phyloP scores from a whole-genome alignment of 768 basidiomycete genomes.

The Leccinum uliginosum region DNA sequence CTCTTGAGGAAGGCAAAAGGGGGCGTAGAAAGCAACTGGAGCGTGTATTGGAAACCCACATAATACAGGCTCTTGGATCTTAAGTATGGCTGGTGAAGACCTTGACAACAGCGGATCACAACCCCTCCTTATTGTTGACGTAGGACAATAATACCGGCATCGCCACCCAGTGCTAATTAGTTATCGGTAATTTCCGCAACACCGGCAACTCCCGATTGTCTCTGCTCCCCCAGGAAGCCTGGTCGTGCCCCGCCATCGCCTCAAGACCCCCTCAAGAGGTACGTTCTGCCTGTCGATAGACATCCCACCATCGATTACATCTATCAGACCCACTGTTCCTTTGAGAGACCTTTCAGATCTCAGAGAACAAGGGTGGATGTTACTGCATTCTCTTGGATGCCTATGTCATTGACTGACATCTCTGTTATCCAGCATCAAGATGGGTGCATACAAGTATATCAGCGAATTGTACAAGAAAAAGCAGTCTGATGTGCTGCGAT shows the following conservation, averaged over 20 bases:
- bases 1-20: neutral
- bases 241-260: slow-evolving; percentile 9
- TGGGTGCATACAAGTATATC: slow-evolving; percentile 96
- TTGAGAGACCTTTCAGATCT: slow-evolving; percentile 3
- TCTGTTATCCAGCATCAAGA: slow-evolving; percentile 44
- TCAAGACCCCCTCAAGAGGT: slow-evolving; percentile 28
- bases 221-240: slow-evolving; percentile 2
- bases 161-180: slow-evolving; percentile 6
- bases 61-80: slow-evolving; percentile 8
- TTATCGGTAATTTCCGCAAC: slow-evolving; percentile 24
- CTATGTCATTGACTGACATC: slow-evolving; percentile 7
- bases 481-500: slow-evolving; percentile 95
- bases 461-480: slow-evolving; percentile 98
- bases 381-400: slow-evolving; percentile 14
- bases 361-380: slow-evolving; percentile 23
- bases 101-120: slow-evolving; percentile 21
- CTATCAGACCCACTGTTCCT: slow-evolving; percentile 1
- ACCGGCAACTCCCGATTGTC: slow-evolving; percentile 18
- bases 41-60: neutral
- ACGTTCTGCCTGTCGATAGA: slow-evolving; percentile 12
- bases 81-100: slow-evolving; percentile 8
- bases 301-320: neutral
- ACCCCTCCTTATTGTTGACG: slow-evolving; percentile 16
- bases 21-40: neutral
- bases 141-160: neutral